Evolutionary conservation across 345 rosid species (phyloP), one percentile per base, ranked within the genome.

Genomic region (Eucalyptus pumila): DNA sequence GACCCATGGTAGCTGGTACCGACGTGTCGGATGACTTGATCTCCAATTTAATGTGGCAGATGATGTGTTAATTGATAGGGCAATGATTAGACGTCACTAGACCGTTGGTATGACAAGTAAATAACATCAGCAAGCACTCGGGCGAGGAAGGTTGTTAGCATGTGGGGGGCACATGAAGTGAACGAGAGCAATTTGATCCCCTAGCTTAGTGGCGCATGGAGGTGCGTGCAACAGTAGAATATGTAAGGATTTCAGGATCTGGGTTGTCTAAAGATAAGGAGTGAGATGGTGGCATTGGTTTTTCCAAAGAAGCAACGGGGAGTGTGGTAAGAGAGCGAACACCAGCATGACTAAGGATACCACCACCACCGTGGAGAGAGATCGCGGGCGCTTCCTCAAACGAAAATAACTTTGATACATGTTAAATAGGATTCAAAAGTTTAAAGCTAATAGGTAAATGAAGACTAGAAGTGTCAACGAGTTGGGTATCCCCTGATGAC

Each of bases 391-490:
- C 47, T 76, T 76, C 45, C 47, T 76, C 27, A 3, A 6, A 37
- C 12, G 2, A 23, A 13, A 23, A 40, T 6, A 76, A 37, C 47
- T 40, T 9, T 3, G 45, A 21, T 5, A 6, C 14, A 40, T 40
- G 47, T 23, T 6, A 11, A 19, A 76, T 37, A 40, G 5, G 14
- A 76, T 13, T 6, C 47, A 21, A 76, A 76, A 72, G 2, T 6
- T 21, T 21, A 19, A 10, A 76, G 4, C 0, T 21, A 37, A 6
- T 40, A 76, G 15, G 30, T 76, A 11, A 76, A 19, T 56, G 30
- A 0, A 56, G 14, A 56, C 6, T 56, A 56, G 27, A 24, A 4
- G 62, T 56, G 30, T 24, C 13, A 24, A 0, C 13, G 14, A 56
- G 30, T 56, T 24, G 6, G 30, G 62, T 56, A 56, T 56, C 60